Evolutionary conservation across 2,329 filamentous ascomycete genomes (phyloP), one percentile per base, ranked within the genome.

Genomic region (Alternaria infectoria): DNA sequence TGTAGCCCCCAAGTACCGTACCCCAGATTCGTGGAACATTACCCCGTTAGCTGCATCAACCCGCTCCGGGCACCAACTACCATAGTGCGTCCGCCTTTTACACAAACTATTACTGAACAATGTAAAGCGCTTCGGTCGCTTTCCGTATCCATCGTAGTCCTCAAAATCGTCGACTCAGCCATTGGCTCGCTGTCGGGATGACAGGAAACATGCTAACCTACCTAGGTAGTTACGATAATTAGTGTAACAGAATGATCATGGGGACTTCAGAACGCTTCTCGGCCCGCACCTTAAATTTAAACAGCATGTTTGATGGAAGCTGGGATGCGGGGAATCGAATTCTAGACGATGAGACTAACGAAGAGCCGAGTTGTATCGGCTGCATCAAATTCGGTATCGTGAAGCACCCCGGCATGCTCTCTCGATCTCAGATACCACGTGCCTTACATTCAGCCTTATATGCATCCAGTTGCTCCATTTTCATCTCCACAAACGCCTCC

Each of bases 391-490:
- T 10, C 7, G 7, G 2, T 4, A 10, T 15, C 2, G 26, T 5
- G 11, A 30, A 46, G 44, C 13, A 46, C 21, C 12, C 21, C 11
- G 3, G 47, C 12, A 32, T 40, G n/a, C 15, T 10, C 8, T 10
- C 4, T 5, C 1, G 0, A n/a, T 10, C 15, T 40, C 32, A 40
- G 10, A 40, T 9, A 3, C 32, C 32, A 40, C 32, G 32, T 40
- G 2, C 32, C 32, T 40, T 3, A 40, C 15, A 40, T 3, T 40
- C 32, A 1, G 6, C 5, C 5, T 67, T 54, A 46, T 68, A 67
- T n/a, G 52, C 66, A 40, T 58, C 66, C 40, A 67, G 40, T 44
- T 68, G 63, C 12, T 64, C 51, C 61, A 67, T 66, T 46, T 70
- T 69, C 46, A 63, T 11, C 5, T 64, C 46, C 45, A 65, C 57